Percentiles rank a stretch among this genome's conserved stretches.
Evolutionary conservation across 805 yeast species (phyloP).

Genomic region (Alloascoidea africana): DNA sequence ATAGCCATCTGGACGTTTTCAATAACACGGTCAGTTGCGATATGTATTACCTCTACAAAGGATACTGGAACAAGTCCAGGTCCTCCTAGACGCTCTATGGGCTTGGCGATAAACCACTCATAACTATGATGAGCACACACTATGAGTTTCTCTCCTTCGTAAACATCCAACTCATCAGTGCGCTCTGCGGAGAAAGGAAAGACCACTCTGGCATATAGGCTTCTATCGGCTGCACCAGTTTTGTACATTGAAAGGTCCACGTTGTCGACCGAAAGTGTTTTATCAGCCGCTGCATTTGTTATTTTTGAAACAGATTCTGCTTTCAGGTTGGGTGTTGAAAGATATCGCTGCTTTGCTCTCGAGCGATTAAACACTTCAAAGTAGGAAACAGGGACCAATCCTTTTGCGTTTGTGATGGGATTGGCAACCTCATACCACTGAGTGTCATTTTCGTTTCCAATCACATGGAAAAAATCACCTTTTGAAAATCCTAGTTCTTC

Average conservation of each 20-base stretch:
- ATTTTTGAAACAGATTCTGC: no score
- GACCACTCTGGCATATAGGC: conserved; percentile 71
- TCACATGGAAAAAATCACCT: conserved; percentile 85
- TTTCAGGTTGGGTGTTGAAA: no score
- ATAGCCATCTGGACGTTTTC: conserved; percentile 45
- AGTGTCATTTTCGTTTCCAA: conserved; percentile 38
- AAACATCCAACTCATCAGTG: conserved; percentile 71
- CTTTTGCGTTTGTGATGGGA: conserved; percentile 62
- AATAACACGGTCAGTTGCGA: conserved; percentile 45
- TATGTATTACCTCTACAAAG: conserved; percentile 75
- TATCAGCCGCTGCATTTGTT: no score
- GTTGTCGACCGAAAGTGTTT: no score
- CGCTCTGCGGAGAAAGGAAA: conserved; percentile 77
- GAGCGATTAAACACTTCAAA: conserved; percentile 80
- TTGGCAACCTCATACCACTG: conserved; percentile 82
- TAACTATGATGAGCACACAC: conserved; percentile 92
- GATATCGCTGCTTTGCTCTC: no score
- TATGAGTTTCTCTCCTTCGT: conserved; percentile 77
- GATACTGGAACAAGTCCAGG: conserved; percentile 93
- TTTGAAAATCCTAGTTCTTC: conserved; percentile 65
- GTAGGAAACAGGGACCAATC: conserved; percentile 76
- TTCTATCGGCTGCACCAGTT: conserved; percentile 14
- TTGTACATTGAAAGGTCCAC: no score
- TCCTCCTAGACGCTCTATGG: conserved; percentile 88
- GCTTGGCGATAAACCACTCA: conserved; percentile 98